Conservation (phyloP, 345 rosid genomes). For the Lenwebbia sp. region DNA sequence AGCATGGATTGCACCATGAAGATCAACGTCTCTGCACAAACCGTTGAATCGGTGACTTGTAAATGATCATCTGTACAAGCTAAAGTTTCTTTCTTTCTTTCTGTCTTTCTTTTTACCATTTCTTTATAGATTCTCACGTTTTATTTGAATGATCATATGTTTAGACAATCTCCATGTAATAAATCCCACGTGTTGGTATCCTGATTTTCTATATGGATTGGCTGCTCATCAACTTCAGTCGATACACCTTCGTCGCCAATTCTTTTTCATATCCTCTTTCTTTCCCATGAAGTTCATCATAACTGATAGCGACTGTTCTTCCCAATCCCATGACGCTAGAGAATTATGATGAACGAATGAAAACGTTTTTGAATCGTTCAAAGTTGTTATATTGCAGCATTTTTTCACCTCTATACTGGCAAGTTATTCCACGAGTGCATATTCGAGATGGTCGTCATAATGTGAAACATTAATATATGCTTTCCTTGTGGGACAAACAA, state of each 20-base stretch:
- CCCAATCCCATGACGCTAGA: not conserved
- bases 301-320: not conserved
- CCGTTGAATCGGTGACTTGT: slow-evolving; percentile 1
- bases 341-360: not conserved
- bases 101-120: not conserved
- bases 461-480: not conserved
- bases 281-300: not conserved
- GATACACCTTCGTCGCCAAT: not conserved
- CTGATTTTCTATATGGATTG: not conserved
- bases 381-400: not conserved
- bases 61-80: not conserved
- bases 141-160: not conserved
- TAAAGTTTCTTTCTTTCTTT: not conserved
- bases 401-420: not conserved
- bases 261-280: not conserved
- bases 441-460: not conserved
- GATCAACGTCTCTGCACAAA: not conserved
- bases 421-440: not conserved
- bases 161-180: not conserved
- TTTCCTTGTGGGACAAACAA: not conserved
- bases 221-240: not conserved
- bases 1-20: slow-evolving; percentile 10
- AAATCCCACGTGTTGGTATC: not conserved
- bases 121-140: not conserved
- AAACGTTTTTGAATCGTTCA: not conserved